Base-by-base conservation (phyloP, 768 basidiomycete species). In the Phanerochaete carnosa region DNA sequence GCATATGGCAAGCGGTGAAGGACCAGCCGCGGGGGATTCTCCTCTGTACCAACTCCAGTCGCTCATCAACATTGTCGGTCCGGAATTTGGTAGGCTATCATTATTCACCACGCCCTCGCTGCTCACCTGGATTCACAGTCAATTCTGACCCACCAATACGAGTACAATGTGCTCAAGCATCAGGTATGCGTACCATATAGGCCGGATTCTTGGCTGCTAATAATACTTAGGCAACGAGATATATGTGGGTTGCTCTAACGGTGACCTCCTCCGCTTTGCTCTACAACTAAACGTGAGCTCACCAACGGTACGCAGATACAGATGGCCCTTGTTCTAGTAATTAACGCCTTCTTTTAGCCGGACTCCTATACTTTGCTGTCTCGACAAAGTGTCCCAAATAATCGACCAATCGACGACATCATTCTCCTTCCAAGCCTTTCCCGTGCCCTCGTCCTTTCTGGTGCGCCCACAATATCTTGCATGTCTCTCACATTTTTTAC, bases 211-310 rank as follows among this genome's bases (percentile, higher is more conserved):
- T 33, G n/a, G 19, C 29, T 15, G 22, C 29, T 56, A 26, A 39
- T 39, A 4, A 39, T n/a, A 59, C 57, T 12, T 55, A 92, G 92
- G 88, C 32, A 86, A 87, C 45, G 94, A 97, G 68, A 83, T 96
- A 26, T 95, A 94, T 65, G 82, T 93, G 13, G 95, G 94, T 13
- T 90, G 89, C 62, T 85, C 87, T 23, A 92, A 94, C 61, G 94
- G 95, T 23, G 85, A 92, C 64, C 79, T 97, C 8, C 75, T 94
- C 35, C 87, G 94, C 45, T 95, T 89, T 69, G 80, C 88, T 1
- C 77, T 92, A 23, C 88, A 88, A 65, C 80, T 79, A 2, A 84
- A 83, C 64, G 77, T 6, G 5, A 39, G 80, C 62, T 73, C 80
- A 25, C 77, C 73, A 65, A 76, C 79, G 66, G 84, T 84, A 62